These are phyloP conservation scores for Phytopythium cucurbitacearum DNA, from an alignment of 352 stramenopile species.

Conservation along the genomic window DNA sequence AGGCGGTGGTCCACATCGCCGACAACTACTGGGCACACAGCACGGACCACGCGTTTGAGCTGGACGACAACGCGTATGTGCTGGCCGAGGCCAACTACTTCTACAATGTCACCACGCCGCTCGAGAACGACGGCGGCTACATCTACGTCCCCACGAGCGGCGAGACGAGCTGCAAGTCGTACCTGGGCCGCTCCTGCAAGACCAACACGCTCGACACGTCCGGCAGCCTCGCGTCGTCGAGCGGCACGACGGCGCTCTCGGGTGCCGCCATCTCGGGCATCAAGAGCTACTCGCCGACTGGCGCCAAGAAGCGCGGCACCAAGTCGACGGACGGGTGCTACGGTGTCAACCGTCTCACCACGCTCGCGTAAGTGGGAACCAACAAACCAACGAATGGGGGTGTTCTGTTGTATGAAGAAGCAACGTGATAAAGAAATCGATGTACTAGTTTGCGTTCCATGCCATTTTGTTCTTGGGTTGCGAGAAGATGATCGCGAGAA, in stretches of 20 bases:
- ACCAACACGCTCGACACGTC: constrained; percentile 22
- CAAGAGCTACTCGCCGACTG: too few relatives aligned
- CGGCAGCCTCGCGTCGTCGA: constrained; percentile 10
- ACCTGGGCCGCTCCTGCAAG: constrained; percentile 19
- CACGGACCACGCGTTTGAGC: constrained; percentile 32
- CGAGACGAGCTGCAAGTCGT: constrained; percentile 12
- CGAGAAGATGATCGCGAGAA: too few relatives aligned
- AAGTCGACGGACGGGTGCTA: too few relatives aligned
- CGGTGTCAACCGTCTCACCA: too few relatives aligned
- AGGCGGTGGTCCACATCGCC: constrained; percentile 21
- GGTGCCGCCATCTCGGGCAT: background rate
- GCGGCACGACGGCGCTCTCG: constrained; percentile 10
- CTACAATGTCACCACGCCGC: constrained; percentile 20
- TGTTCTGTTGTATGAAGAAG: too few relatives aligned
- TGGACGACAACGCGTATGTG: constrained; percentile 24
- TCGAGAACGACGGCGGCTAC: constrained; percentile 7
- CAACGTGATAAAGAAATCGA: too few relatives aligned
- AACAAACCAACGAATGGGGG: too few relatives aligned
- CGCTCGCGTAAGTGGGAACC: too few relatives aligned
- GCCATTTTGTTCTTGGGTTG: too few relatives aligned
- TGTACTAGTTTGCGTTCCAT: too few relatives aligned
- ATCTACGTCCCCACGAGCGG: constrained; percentile 12
- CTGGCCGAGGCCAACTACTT: constrained; percentile 45
- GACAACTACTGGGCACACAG: constrained; percentile 49
- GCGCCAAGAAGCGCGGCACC: too few relatives aligned